These are phyloP conservation scores for Epichloe gansuensis DNA, from an alignment of 2,329 filamentous ascomycete genomes.

Conservation along the genomic window DNA sequence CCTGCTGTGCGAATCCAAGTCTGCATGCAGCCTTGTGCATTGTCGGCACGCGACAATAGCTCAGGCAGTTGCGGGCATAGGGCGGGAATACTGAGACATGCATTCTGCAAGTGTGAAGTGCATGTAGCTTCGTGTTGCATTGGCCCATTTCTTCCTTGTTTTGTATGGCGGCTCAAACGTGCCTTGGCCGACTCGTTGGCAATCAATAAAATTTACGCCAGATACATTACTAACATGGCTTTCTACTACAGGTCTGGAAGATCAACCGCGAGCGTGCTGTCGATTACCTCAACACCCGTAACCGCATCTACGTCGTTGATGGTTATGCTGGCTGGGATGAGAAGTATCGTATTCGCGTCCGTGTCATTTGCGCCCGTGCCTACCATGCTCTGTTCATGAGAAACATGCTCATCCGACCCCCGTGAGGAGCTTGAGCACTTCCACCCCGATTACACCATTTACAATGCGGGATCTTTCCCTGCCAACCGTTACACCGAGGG, in stretches of 20 bases:
- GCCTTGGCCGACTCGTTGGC: not conserved
- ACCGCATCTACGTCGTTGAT: slow-evolving; percentile 97
- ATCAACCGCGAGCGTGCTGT: slow-evolving; percentile 98
- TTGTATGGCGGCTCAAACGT: too few relatives aligned
- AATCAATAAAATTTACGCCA: not conserved
- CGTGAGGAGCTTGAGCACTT: slow-evolving; percentile 91
- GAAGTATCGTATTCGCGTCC: slow-evolving; percentile 94
- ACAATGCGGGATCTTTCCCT: slow-evolving; percentile 97
- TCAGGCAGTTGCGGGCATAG: not conserved
- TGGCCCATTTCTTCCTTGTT: not conserved
- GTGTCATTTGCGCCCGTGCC: slow-evolving; percentile 94
- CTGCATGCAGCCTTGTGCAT: not conserved
- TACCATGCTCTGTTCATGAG: slow-evolving; percentile 99
- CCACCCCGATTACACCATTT: slow-evolving; percentile 99
- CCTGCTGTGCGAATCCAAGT: not conserved
- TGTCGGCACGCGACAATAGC: not conserved
- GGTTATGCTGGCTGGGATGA: slow-evolving; percentile 97
- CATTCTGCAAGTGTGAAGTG: not conserved
- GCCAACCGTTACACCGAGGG: slow-evolving; percentile 96
- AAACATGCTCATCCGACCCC: slow-evolving; percentile 98
- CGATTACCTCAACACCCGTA: slow-evolving; percentile 98
- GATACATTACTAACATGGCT: not conserved
- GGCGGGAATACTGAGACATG: not conserved
- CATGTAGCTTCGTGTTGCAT: not conserved
- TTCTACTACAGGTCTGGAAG: slow-evolving; percentile 72